Percentiles rank a stretch among this genome's conserved stretches.
These are phyloP conservation scores for Adansonia gregorii DNA, from an alignment of 441 rosid species.

Conservation along the genomic window DNA sequence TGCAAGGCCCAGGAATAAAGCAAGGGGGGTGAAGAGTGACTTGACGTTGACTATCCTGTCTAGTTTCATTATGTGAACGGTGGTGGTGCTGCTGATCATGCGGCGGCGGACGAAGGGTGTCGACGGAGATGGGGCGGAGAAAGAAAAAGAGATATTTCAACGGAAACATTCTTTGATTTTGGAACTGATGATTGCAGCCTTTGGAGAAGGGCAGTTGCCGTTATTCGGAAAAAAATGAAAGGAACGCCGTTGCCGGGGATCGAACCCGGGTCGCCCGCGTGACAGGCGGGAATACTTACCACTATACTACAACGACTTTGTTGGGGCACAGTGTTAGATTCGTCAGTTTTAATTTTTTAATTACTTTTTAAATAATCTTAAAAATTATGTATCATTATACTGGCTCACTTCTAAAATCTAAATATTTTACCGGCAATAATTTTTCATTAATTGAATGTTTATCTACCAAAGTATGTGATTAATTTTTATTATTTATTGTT, in stretches of 20 bases:
- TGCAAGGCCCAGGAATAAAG: constrained; percentile 75
- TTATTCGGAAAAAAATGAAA: too few relatives aligned
- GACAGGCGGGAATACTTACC: constrained; percentile 96
- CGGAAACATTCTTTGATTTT: constrained; percentile 1
- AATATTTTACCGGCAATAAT: too few relatives aligned
- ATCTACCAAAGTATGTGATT: too few relatives aligned
- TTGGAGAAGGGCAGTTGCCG: background rate
- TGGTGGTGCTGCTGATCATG: constrained; percentile 43
- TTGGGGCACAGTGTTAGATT: too few relatives aligned
- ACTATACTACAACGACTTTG: constrained; percentile 79
- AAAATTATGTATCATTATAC: too few relatives aligned
- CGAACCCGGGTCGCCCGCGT: constrained; percentile 94
- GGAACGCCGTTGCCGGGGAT: constrained; percentile 79
- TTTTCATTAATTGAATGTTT: too few relatives aligned
- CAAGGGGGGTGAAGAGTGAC: constrained; percentile 71
- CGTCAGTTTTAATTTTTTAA: too few relatives aligned
- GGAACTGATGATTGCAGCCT: background rate
- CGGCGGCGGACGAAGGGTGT: constrained; percentile 34
- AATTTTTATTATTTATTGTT: too few relatives aligned
- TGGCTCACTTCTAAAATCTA: too few relatives aligned
- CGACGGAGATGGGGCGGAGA: constrained; percentile 18
- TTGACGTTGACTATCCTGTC: constrained; percentile 80
- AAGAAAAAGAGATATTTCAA: background rate
- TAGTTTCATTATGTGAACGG: constrained; percentile 65
- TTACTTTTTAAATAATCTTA: too few relatives aligned